Evolutionary conservation across 257 asterid genomes (phyloP).

Genomic region (Fraxinus excelsior): DNA sequence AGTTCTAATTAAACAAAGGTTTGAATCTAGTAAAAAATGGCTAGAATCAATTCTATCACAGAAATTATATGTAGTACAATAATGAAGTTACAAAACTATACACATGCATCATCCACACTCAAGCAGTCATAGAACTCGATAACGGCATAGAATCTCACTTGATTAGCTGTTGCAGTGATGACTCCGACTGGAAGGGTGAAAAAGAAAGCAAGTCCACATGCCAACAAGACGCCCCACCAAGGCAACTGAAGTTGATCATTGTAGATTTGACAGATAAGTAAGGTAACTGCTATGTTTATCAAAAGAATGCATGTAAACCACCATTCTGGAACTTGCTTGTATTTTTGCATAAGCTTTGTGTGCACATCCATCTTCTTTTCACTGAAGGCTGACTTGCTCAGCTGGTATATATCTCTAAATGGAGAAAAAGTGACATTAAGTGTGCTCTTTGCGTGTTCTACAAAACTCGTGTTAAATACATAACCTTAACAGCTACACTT

Average conservation of each 20-base stretch:
- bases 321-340: conserved; percentile 92
- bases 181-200: conserved; percentile 93
- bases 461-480: background rate
- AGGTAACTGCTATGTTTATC: conserved; percentile 57
- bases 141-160: conserved; percentile 45
- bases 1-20: background rate
- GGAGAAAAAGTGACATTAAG: conserved; percentile 20
- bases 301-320: conserved; percentile 75
- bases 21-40: background rate
- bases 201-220: conserved; percentile 76
- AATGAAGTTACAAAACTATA: background rate
- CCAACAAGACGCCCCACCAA: conserved; percentile 97
- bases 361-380: conserved; percentile 78
- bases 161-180: conserved; percentile 87
- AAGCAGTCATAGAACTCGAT: background rate
- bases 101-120: background rate
- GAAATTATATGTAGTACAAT: background rate
- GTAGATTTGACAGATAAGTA: conserved; percentile 66
- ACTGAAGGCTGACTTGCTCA: conserved; percentile 77
- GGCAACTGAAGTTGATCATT: conserved; percentile 85
- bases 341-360: conserved; percentile 82
- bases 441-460: background rate
- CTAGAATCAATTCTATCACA: background rate
- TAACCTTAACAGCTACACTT: background rate
- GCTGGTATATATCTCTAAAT: conserved; percentile 74